Percentiles rank a stretch among this genome's conserved stretches.
Conservation (phyloP, 2,329 filamentous ascomycete species). For the Volutella citrinella region DNA sequence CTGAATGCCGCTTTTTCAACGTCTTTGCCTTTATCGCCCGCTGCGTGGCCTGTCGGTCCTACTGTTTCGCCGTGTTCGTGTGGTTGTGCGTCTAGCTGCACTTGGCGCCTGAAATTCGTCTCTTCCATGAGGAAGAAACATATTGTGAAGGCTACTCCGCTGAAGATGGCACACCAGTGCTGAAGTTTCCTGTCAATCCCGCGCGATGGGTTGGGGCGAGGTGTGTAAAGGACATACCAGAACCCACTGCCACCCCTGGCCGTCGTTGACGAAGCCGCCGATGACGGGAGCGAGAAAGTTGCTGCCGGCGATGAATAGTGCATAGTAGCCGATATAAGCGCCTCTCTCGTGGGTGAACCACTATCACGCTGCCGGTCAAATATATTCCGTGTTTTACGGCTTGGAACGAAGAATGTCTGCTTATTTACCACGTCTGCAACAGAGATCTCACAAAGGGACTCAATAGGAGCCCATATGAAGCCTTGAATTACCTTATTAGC, state of each 20-base stretch:
- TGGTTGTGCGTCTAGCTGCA: too few relatives aligned
- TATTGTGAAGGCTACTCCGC: conserved; percentile 4
- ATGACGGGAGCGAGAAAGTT: conserved; percentile 8
- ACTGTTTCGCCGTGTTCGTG: too few relatives aligned
- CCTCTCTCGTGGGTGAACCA: conserved; percentile 10
- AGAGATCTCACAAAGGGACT: neutral
- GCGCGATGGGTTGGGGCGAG: too few relatives aligned
- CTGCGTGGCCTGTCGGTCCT: too few relatives aligned
- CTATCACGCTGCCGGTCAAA: conserved; percentile 2
- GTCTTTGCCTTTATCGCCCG: neutral
- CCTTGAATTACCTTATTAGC: neutral
- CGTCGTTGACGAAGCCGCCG: conserved; percentile 8
- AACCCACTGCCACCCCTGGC: conserved; percentile 12
- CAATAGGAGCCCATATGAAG: neutral
- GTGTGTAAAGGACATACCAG: conserved; percentile 5
- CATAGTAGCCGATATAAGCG: conserved; percentile 8
- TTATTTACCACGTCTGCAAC: neutral
- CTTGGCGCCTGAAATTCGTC: conserved; percentile 7
- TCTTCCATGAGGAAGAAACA: conserved; percentile 9
- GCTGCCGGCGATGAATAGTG: conserved; percentile 5
- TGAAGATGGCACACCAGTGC: conserved; percentile 11
- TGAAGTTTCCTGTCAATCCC: too few relatives aligned
- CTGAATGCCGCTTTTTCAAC: too few relatives aligned
- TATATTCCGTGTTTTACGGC: neutral
- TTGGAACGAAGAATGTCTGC: neutral